Conservation (phyloP, 495 filamentous ascomycete species). For the Corynascus novoguineensis region DNA sequence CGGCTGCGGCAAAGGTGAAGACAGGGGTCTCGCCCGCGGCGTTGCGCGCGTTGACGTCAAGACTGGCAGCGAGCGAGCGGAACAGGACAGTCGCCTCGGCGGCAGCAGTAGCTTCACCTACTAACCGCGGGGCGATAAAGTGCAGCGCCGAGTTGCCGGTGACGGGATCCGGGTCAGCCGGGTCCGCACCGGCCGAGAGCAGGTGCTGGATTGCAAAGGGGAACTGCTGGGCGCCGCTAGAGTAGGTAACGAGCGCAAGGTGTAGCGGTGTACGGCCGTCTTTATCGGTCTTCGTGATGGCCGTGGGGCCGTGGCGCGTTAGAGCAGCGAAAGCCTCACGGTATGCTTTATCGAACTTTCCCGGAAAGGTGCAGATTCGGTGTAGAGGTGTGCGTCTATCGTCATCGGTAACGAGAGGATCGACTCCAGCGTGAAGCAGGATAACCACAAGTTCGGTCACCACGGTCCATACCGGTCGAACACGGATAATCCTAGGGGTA, state of each 20-base stretch:
- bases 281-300: background rate
- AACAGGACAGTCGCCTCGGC: background rate
- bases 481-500: background rate
- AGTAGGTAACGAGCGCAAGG: slow-evolving; percentile 1
- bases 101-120: background rate
- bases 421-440: background rate
- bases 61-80: background rate
- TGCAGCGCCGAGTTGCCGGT: slow-evolving; percentile 10
- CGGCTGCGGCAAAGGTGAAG: background rate
- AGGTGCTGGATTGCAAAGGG: slow-evolving; percentile 2
- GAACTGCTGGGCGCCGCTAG: background rate
- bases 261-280: background rate
- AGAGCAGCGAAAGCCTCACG: slow-evolving; percentile 2
- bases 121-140: slow-evolving; percentile 5
- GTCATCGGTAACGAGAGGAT: slow-evolving; percentile 8
- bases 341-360: background rate
- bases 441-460: background rate
- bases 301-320: background rate
- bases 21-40: background rate
- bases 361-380: slow-evolving; percentile 7
- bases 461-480: background rate
- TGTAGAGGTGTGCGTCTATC: slow-evolving; percentile 14
- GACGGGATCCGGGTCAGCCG: background rate
- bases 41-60: slow-evolving; percentile 12
- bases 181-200: slow-evolving; percentile 3